Evolutionary conservation across 768 basidiomycete species (phyloP).

Genomic region (Tricholoma saponaceum): DNA sequence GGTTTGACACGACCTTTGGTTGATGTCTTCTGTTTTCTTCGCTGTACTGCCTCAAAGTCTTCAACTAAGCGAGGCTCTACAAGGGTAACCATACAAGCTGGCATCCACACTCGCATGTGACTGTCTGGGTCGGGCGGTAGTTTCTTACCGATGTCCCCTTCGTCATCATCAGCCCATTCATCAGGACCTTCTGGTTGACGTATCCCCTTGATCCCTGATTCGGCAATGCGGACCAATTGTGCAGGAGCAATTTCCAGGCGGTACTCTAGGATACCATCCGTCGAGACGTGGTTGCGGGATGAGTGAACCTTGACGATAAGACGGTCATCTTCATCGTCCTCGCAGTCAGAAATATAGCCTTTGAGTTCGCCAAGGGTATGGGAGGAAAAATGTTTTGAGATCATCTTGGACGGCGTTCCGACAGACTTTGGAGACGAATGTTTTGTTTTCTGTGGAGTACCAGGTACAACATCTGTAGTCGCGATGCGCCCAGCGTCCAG

Average conservation of each 20-base stretch:
- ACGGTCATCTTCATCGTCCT: conserved; percentile 31
- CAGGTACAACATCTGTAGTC: conserved; percentile 13
- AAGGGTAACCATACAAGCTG: conserved; percentile 68
- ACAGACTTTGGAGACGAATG: conserved; percentile 18
- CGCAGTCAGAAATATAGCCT: conserved; percentile 23
- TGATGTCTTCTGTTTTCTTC: conserved; percentile 49
- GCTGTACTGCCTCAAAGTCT: conserved; percentile 49
- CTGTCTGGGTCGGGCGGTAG: conserved; percentile 47
- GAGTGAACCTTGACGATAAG: conserved; percentile 68
- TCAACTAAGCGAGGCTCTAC: conserved; percentile 65
- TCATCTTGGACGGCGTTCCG: conserved; percentile 54
- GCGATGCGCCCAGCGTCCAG: conserved; percentile 27
- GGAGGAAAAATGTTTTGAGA: conserved; percentile 52
- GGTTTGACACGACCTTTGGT: conserved; percentile 31
- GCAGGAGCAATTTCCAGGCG: conserved; percentile 73
- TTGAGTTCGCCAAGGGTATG: conserved; percentile 28
- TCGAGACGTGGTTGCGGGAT: conserved; percentile 61
- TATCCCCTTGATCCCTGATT: conserved; percentile 61
- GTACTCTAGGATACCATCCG: conserved; percentile 72
- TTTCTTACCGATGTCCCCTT: conserved; percentile 37
- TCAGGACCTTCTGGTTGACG: conserved; percentile 45
- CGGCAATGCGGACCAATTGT: conserved; percentile 60
- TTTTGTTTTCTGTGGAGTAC: conserved; percentile 37
- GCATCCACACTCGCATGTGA: conserved; percentile 74
- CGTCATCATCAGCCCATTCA: conserved; percentile 50